Percentiles rank a stretch among this genome's conserved stretches.
These are phyloP conservation scores for Coemansia sp. DNA, from an alignment of 192 early-diverging fungal genomes.

Conservation along the genomic window DNA sequence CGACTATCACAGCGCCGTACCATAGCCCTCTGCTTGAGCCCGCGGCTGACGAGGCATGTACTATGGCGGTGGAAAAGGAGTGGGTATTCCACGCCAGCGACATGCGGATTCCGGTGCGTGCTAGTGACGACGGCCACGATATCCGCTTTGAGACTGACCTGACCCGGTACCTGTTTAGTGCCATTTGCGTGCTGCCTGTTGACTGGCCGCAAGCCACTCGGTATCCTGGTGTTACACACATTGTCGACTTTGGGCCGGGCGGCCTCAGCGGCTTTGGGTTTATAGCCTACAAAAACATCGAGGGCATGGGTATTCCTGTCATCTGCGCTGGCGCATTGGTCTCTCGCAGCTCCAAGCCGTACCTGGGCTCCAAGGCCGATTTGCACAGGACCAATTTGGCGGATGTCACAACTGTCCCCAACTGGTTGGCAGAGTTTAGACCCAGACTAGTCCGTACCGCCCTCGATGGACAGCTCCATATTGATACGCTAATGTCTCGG, in stretches of 20 bases:
- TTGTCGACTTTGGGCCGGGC: conserved; percentile 94
- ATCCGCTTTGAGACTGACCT: conserved; percentile 63
- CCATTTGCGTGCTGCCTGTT: conserved; percentile 67
- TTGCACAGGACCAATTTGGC: conserved; percentile 71
- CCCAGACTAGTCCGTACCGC: conserved; percentile 77
- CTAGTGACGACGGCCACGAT: conserved; percentile 84
- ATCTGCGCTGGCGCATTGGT: conserved; percentile 34
- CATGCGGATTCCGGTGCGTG: conserved; percentile 68
- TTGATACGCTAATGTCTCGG: conserved; percentile 87
- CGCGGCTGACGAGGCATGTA: background rate
- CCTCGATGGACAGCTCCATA: conserved; percentile 65
- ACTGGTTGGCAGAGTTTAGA: conserved; percentile 86
- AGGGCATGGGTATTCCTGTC: conserved; percentile 79
- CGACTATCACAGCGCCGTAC: conserved; percentile 90
- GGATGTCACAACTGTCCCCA: conserved; percentile 74
- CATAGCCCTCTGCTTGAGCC: conserved; percentile 26
- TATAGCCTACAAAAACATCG: conserved; percentile 85
- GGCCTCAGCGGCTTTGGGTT: conserved; percentile 83
- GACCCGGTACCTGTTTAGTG: conserved; percentile 68
- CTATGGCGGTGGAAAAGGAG: conserved; percentile 21
- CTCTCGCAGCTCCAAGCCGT: conserved; percentile 33
- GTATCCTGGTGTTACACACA: conserved; percentile 70
- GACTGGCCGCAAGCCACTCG: conserved; percentile 67
- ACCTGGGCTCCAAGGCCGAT: conserved; percentile 74
- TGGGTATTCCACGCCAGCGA: conserved; percentile 27